phyloP scores from a whole-genome alignment of 78 protist species.

The Monosiga brevicollis region DNA sequence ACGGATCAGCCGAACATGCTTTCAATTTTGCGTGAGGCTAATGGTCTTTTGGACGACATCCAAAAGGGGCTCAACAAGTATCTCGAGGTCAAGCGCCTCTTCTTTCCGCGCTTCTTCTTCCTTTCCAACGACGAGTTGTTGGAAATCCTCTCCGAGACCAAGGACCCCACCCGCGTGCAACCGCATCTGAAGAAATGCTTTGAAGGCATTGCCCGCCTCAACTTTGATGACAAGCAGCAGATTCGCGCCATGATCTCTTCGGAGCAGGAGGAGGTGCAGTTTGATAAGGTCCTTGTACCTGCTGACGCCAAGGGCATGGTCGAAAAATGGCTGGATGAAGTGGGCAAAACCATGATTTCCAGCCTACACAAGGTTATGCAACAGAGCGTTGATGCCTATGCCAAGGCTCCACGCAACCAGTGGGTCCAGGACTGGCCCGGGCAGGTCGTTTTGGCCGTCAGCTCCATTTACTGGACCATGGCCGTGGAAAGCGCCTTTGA shows the following conservation, averaged over 20 bases:
- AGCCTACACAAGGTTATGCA: constrained; percentile 12
- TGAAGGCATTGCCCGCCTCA: constrained; percentile 29
- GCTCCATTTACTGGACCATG: constrained; percentile 51
- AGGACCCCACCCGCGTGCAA: constrained; percentile 53
- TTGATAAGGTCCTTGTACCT: not conserved
- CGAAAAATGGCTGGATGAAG: constrained; percentile 63
- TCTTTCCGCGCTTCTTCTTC: constrained; percentile 58
- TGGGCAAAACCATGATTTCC: constrained; percentile 37
- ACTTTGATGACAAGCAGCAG: constrained; percentile 19
- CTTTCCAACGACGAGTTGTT: constrained; percentile 21
- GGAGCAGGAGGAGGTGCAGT: constrained; percentile 61
- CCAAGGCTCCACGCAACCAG: not conserved
- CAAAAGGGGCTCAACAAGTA: not conserved
- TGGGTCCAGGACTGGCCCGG: constrained; percentile 24
- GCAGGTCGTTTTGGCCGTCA: constrained; percentile 37
- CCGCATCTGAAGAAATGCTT: constrained; percentile 57
- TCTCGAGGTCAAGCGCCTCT: constrained; percentile 17
- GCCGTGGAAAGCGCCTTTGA: constrained; percentile 53
- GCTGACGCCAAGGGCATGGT: constrained; percentile 46
- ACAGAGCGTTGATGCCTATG: constrained; percentile 13
- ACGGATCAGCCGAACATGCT: not conserved
- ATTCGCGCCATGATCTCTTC: constrained; percentile 36
- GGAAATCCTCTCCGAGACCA: constrained; percentile 48
- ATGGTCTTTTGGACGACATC: constrained; percentile 1
- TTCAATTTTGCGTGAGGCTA: constrained; percentile 33